Conservation (phyloP, 371 early-diverging fungal genomes). For the Zopfochytrium polystomum region DNA sequence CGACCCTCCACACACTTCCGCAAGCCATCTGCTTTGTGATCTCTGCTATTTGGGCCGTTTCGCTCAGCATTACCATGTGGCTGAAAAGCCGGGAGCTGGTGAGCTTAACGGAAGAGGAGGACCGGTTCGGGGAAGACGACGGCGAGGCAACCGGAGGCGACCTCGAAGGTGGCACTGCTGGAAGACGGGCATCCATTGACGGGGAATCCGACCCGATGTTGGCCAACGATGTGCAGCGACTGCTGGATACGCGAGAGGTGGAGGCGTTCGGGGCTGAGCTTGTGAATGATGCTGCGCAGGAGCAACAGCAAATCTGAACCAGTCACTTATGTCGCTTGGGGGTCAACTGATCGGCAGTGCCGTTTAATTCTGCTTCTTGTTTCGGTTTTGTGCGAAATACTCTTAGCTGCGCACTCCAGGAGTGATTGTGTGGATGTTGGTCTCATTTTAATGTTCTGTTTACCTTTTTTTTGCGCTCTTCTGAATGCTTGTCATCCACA, state of each 20-base stretch:
- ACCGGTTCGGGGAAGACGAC: background rate
- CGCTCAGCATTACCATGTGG: constrained; percentile 7
- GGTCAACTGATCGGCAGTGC: too few species aligned
- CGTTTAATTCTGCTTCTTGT: too few species aligned
- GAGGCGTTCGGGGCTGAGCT: constrained; percentile 8
- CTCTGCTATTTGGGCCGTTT: constrained; percentile 13
- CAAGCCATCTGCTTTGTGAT: constrained; percentile 21
- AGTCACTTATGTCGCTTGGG: too few species aligned
- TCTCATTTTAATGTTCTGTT: constrained; percentile 1
- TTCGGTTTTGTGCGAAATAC: too few species aligned
- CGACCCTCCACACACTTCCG: constrained; percentile 9
- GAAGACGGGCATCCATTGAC: background rate
- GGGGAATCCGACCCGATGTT: too few species aligned
- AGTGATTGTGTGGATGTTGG: background rate
- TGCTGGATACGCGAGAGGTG: too few species aligned
- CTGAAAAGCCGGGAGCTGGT: constrained; percentile 23
- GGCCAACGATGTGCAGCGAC: too few species aligned
- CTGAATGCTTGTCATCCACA: too few species aligned
- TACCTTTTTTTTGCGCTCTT: too few species aligned
- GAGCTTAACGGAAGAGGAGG: constrained; percentile 12
- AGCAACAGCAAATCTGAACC: too few species aligned
- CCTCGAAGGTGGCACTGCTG: background rate
- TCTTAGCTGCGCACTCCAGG: too few species aligned
- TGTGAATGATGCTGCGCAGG: background rate
- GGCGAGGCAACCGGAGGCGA: background rate